Evolutionary conservation across 169 alveolate genomes (phyloP), one percentile per base, ranked within the genome.

Genomic region (Plasmodium sp.): DNA sequence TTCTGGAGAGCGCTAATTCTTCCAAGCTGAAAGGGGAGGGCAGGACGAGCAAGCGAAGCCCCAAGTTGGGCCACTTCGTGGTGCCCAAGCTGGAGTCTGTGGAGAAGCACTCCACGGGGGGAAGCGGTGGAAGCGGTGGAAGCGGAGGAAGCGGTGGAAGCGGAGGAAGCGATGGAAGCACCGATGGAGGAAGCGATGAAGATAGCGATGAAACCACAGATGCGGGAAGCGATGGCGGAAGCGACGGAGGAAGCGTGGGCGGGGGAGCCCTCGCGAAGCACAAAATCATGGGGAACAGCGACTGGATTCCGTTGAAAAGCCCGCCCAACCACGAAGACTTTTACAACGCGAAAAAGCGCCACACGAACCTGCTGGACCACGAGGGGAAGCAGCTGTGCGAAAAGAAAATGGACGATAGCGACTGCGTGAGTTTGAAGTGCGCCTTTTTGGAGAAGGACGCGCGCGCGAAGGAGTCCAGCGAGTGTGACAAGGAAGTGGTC

Each of bases 281-380:
- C n/a, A 41, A 27, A 36, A 39, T 41, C 9, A 9, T 27, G 10
- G 75, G 54, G 4, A 31, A 43, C 36, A n/a, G 10, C 18, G 84
- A 84, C 34, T 84, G 77, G 93, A 14, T 71, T 34, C 93, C 93
- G 14, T 27, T 84, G 36, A 43, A 84, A 41, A 84, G 79, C 14
- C 93, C 84, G 18, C 83, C 14, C 48, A 74, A 71, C 56, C 74
- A 72, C 22, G 93, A 84, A 84, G 93, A 72, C 33, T 84, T 84
- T 71, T 84, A 84, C 56, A 56, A 84, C 45, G 72, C 31, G 41
- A 67, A 72, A 45, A 84, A 71, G 48, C n/a, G 9, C 9, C 22
- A 84, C 48, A 84, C 74, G 39, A 41, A 31, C 56, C 14, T 84
- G 14, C 34, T 41, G 72, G 84, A 84, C 31, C 16, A 22, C 2